A percentile compares a stretch with the other conserved stretches of the same genome.
Conservation (phyloP, 345 rosid species). For the Turnera subulata region DNA sequence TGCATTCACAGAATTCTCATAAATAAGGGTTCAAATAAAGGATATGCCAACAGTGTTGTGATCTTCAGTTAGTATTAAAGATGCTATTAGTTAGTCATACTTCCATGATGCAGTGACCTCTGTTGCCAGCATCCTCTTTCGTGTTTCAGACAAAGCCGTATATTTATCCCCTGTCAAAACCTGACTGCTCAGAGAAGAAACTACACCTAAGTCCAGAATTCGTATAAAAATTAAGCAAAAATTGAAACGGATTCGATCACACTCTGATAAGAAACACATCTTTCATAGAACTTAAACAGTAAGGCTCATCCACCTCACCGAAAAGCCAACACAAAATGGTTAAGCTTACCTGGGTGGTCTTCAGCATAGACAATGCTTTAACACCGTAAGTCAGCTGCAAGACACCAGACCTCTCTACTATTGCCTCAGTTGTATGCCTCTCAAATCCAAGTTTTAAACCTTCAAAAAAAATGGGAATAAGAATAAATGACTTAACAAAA, state of each 20-base stretch:
- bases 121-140: conserved; percentile 85
- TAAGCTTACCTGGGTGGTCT: conserved; percentile 75
- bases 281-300: too few species aligned
- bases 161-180: conserved; percentile 91
- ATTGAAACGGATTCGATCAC: background rate
- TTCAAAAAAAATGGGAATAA: too few species aligned
- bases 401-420: conserved; percentile 57
- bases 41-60: too few species aligned
- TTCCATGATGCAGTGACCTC: conserved; percentile 86
- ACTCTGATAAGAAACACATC: background rate
- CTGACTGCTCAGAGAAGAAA: conserved; percentile 63
- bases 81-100: conserved; percentile 33
- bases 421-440: conserved; percentile 71
- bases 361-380: conserved; percentile 69
- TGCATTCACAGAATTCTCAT: conserved; percentile 33
- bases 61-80: background rate
- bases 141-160: conserved; percentile 85
- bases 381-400: conserved; percentile 63
- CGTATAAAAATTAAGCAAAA: background rate
- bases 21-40: background rate
- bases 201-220: too few species aligned
- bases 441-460: conserved; percentile 97
- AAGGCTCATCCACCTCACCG: background rate
- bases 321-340: conserved; percentile 1
- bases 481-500: too few species aligned